These are phyloP conservation scores for Ceratonia siliqua DNA, from an alignment of 306 rosid species.

Conservation along the genomic window DNA sequence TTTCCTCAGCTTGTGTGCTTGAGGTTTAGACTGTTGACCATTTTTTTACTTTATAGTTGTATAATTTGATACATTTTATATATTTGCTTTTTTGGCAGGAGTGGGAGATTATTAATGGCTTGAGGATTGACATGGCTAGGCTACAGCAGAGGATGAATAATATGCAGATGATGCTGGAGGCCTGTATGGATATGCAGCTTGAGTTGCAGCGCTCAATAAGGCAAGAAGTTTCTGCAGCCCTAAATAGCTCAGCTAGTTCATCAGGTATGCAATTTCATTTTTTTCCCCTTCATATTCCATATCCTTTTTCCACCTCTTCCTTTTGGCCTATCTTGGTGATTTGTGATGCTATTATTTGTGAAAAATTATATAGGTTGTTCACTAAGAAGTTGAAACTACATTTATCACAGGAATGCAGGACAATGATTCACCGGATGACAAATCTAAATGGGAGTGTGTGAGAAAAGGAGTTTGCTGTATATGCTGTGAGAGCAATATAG, in stretches of 20 bases:
- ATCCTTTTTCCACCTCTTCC: neutral
- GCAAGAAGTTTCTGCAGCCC: conserved; percentile 96
- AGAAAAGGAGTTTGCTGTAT: conserved; percentile 92
- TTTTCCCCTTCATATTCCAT: neutral
- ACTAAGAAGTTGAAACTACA: conserved; percentile 8
- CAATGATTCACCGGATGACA: conserved; percentile 53
- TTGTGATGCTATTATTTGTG: neutral
- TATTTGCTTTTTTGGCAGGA: conserved; percentile 53
- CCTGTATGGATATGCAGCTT: conserved; percentile 99
- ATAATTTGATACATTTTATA: neutral
- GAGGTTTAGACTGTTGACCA: neutral
- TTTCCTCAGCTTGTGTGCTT: conserved; percentile 9
- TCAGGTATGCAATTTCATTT: conserved; percentile 52
- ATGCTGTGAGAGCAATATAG: conserved; percentile 73
- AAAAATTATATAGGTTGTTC: neutral
- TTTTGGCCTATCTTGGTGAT: neutral
- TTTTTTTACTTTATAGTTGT: neutral
- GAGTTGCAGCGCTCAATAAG: conserved; percentile 91
- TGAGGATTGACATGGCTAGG: conserved; percentile 91
- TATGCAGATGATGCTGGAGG: conserved; percentile 87
- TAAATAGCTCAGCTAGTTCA: conserved; percentile 61
- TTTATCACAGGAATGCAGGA: conserved; percentile 49
- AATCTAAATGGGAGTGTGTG: conserved; percentile 80
- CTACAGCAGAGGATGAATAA: conserved; percentile 88
- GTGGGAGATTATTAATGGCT: conserved; percentile 81